Evolutionary conservation across 1,284 basidiomycete species (phyloP), one percentile per base, ranked within the genome.

Genomic region (Leccinum solheimii): DNA sequence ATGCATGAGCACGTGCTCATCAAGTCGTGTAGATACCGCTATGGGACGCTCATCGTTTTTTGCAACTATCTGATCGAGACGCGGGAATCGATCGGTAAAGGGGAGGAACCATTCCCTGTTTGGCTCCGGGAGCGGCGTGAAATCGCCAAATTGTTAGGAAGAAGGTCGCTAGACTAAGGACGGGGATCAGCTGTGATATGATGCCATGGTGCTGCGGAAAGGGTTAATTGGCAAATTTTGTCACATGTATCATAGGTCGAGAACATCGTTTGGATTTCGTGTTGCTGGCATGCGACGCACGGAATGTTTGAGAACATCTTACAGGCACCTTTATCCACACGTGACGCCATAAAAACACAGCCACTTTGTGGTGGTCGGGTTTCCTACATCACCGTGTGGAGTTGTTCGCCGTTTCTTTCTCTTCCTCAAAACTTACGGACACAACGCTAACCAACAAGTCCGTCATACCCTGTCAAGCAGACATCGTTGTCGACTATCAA

Each of bases 21-120:
- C 49, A 7, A 30, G 9, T 19, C 45, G 7, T 51, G 55, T 63
- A 91, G 88, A 64, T 87, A 86, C 76, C 94, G 91, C 62, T 97
- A 98, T 72, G 95, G 93, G 1, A 90, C 93, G 7, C 79, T 98
- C 53, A 97, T 99, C 68, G 94, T 95, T 7, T 94, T 99, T 65
- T 92, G 97, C 30, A 96, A 97, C 75, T 99, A 97, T 76, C 80
- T 99, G 66, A 86, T 99, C 59, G 97, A 98, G 77, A 84, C 82
- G 72, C 79, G 80, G 62, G 83, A 85, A 65, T 77, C 76, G 56
- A 36, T 34, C 2, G 72, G 78, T 34, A 73, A 75, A 52, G 79
- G 72, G 54, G 76, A 83, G 58, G 73, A 80, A 14, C 83, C 85
- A 1, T 97, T 97, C 79, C 87, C 92, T 3, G 82, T 81, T 49